These are phyloP conservation scores for Zizania palustris DNA, from an alignment of 202 grass and related monocot species.

Conservation along the genomic window DNA sequence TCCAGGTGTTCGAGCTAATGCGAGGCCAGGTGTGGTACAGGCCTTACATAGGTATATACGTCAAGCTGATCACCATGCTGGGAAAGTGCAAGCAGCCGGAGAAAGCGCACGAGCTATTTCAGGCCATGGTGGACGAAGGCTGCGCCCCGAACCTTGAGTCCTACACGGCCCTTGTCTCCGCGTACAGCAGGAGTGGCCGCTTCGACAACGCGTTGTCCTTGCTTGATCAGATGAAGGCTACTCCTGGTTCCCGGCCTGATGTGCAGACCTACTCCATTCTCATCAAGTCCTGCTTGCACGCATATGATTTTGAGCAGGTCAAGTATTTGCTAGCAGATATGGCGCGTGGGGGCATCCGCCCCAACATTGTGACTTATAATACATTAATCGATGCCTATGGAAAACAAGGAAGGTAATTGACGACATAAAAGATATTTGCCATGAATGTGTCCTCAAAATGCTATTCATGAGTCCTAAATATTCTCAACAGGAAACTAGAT, in stretches of 20 bases:
- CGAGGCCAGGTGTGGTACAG: conserved; percentile 93
- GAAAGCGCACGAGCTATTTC: conserved; percentile 82
- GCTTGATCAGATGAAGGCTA: conserved; percentile 81
- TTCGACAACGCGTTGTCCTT: conserved; percentile 71
- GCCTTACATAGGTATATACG: conserved; percentile 76
- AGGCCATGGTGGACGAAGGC: conserved; percentile 83
- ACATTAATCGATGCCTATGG: conserved; percentile 92
- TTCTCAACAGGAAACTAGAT: not conserved
- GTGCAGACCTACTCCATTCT: conserved; percentile 93
- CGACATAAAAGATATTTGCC: not conserved
- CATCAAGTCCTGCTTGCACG: conserved; percentile 88
- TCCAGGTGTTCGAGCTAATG: conserved; percentile 93
- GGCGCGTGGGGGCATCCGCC: conserved; percentile 46
- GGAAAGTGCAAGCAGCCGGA: conserved; percentile 91
- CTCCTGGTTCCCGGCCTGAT: conserved; percentile 68
- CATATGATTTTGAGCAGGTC: conserved; percentile 80
- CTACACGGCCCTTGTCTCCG: conserved; percentile 80
- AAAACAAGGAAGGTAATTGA: conserved; percentile 75
- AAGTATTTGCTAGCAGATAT: conserved; percentile 70
- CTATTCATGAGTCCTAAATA: not conserved
- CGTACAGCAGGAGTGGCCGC: conserved; percentile 82
- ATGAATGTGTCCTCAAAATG: not conserved
- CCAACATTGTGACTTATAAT: conserved; percentile 89
- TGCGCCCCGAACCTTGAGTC: conserved; percentile 79
- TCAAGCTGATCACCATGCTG: conserved; percentile 95